A percentile compares a stretch with the other conserved stretches of the same genome.
Evolutionary conservation across 192 early-diverging fungal genomes (phyloP).

Genomic region (Linnemannia schmuckeri): DNA sequence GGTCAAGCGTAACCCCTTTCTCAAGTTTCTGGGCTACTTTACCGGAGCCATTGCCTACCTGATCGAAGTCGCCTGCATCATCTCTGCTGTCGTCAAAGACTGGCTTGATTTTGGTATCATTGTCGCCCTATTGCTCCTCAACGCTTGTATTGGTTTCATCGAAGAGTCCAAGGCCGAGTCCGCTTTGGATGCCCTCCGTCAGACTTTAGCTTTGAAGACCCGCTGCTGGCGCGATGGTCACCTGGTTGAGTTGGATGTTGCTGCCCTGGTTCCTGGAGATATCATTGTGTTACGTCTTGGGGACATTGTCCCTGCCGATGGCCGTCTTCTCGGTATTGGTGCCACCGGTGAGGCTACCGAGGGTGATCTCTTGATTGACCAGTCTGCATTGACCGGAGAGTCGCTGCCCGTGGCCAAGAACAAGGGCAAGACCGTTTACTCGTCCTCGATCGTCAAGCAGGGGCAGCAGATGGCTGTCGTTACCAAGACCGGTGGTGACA

Average conservation of each 20-base stretch:
- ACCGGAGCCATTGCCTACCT: slow-evolving; percentile 91
- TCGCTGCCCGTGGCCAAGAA: slow-evolving; percentile 90
- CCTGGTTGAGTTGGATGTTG: slow-evolving; percentile 79
- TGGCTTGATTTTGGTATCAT: slow-evolving; percentile 89
- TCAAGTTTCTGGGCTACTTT: slow-evolving; percentile 91
- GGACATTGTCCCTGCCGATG: slow-evolving; percentile 96
- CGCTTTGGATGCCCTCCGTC: slow-evolving; percentile 93
- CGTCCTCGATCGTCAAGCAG: slow-evolving; percentile 95
- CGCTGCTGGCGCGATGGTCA: slow-evolving; percentile 84
- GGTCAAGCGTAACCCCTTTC: slow-evolving; percentile 84
- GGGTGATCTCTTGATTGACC: slow-evolving; percentile 87
- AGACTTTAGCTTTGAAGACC: slow-evolving; percentile 91
- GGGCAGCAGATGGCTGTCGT: slow-evolving; percentile 95
- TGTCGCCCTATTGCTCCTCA: slow-evolving; percentile 81
- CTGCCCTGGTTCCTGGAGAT: slow-evolving; percentile 91
- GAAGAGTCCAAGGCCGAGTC: slow-evolving; percentile 96
- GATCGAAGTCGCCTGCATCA: slow-evolving; percentile 90
- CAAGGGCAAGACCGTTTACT: slow-evolving; percentile 88
- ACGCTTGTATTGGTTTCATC: slow-evolving; percentile 93
- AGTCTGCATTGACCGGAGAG: slow-evolving; percentile 95
- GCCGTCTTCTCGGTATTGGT: slow-evolving; percentile 81
- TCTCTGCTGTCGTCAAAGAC: slow-evolving; percentile 77
- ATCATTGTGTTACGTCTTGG: slow-evolving; percentile 92
- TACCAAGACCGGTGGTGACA: slow-evolving; percentile 91
- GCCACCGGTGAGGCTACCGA: slow-evolving; percentile 85